Percentiles rank a stretch among this genome's conserved stretches.
Evolutionary conservation across 1,284 basidiomycete genomes (phyloP).

Genomic region (Wolfiporia cocos): DNA sequence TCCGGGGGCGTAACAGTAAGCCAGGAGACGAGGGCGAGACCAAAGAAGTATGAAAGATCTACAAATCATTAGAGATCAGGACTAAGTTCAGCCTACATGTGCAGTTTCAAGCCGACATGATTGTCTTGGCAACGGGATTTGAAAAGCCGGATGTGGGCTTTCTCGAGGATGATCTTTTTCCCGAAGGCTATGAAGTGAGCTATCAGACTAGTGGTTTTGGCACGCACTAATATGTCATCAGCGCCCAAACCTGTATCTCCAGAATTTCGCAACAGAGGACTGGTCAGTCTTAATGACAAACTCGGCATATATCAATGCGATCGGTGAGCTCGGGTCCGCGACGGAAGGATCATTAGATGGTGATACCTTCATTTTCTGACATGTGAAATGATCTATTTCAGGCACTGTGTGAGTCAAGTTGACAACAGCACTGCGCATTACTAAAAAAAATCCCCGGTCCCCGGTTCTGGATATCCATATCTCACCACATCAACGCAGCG

Average conservation of each 20-base stretch:
- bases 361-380: too few species aligned
- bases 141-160: conserved; percentile 51
- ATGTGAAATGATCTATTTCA: neutral
- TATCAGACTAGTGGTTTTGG: neutral
- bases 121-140: conserved; percentile 61
- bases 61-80: neutral
- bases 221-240: conserved; percentile 7
- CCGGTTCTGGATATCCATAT: too few species aligned
- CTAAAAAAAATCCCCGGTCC: too few species aligned
- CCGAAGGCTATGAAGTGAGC: conserved; percentile 43
- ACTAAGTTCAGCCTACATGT: neutral
- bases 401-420: conserved; percentile 25
- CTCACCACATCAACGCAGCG: conserved; percentile 15
- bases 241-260: conserved; percentile 55
- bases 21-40: conserved; percentile 26
- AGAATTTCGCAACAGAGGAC: conserved; percentile 57
- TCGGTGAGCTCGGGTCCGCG: too few species aligned
- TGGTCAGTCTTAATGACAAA: conserved; percentile 56
- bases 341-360: too few species aligned
- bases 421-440: too few species aligned
- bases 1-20: conserved; percentile 23
- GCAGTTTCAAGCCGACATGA: conserved; percentile 44
- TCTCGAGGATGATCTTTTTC: conserved; percentile 53
- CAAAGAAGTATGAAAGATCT: conserved; percentile 20
- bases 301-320: conserved; percentile 48